A percentile compares a stretch with the other conserved stretches of the same genome.
Evolutionary conservation across 441 rosid species (phyloP).

Genomic region (Croton laevigatus): DNA sequence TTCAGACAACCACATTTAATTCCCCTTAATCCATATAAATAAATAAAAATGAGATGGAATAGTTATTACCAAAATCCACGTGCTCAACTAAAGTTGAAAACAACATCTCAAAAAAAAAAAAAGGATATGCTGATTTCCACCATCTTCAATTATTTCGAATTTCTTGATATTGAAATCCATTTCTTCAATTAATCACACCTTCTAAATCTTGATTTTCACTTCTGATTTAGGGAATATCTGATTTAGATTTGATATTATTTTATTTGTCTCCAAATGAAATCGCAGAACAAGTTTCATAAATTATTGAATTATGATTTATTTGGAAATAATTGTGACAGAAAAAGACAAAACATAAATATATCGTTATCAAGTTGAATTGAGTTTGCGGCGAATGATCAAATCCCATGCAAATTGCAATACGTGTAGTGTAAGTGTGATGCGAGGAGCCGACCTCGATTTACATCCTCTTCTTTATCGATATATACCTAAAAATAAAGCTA

Average conservation of each 20-base stretch:
- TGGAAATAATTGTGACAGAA: too few relatives aligned
- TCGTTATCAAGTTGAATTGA: background rate
- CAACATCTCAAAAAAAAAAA: background rate
- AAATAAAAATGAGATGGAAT: background rate
- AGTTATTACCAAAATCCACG: background rate
- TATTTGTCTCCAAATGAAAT: too few relatives aligned
- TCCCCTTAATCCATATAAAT: too few relatives aligned
- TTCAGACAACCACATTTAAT: background rate
- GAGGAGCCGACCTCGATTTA: slow-evolving; percentile 5
- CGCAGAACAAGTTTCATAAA: too few relatives aligned
- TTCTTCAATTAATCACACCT: background rate
- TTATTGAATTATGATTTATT: too few relatives aligned
- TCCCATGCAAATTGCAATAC: background rate
- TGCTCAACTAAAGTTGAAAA: background rate
- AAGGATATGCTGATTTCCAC: background rate
- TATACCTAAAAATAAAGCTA: background rate
- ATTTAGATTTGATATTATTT: background rate
- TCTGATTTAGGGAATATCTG: background rate
- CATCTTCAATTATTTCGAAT: background rate
- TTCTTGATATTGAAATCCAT: background rate
- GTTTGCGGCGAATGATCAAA: background rate
- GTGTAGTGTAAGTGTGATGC: background rate
- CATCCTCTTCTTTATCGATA: background rate
- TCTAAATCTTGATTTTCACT: too few relatives aligned
- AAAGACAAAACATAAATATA: background rate